A percentile compares a stretch with the other conserved stretches of the same genome.
These are phyloP conservation scores for Viola pubescens DNA, from an alignment of 441 rosid species.

Conservation along the genomic window DNA sequence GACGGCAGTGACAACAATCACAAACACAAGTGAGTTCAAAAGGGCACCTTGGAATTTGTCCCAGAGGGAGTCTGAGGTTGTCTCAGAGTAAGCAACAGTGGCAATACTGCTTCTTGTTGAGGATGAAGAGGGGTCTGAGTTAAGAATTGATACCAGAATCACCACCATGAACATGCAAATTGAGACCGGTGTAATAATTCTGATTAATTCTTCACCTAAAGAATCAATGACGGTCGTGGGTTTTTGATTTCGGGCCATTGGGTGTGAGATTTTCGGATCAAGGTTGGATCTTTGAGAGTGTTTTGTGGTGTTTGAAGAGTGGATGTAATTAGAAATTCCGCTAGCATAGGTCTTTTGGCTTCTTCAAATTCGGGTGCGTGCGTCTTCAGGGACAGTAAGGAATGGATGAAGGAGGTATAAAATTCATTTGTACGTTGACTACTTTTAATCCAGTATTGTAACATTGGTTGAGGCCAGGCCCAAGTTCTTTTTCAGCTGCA, in stretches of 20 bases:
- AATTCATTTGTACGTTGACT: no score
- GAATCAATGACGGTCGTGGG: conserved; percentile 48
- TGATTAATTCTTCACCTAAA: conserved; percentile 76
- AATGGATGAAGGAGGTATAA: no score
- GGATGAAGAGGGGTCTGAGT: conserved; percentile 41
- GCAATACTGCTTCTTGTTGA: conserved; percentile 47
- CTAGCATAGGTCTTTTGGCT: no score
- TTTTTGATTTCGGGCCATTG: not conserved
- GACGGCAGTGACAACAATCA: conserved; percentile 55
- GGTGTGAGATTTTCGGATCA: no score
- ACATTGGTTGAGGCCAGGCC: no score
- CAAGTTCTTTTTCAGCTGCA: no score
- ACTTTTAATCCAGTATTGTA: no score
- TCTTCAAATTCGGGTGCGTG: no score
- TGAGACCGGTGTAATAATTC: conserved; percentile 77
- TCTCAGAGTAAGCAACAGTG: conserved; percentile 67
- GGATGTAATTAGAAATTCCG: no score
- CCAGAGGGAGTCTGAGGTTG: conserved; percentile 70
- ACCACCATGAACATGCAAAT: conserved; percentile 84
- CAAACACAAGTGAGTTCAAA: conserved; percentile 71
- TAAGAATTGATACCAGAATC: conserved; percentile 55
- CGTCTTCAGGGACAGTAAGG: no score
- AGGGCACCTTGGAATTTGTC: conserved; percentile 74
- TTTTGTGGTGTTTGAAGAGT: no score
- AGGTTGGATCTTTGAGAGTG: no score